Percentiles rank a stretch among this genome's conserved stretches.
phyloP scores from a whole-genome alignment of 148 eudicot species.

The Diospyros lotus region DNA sequence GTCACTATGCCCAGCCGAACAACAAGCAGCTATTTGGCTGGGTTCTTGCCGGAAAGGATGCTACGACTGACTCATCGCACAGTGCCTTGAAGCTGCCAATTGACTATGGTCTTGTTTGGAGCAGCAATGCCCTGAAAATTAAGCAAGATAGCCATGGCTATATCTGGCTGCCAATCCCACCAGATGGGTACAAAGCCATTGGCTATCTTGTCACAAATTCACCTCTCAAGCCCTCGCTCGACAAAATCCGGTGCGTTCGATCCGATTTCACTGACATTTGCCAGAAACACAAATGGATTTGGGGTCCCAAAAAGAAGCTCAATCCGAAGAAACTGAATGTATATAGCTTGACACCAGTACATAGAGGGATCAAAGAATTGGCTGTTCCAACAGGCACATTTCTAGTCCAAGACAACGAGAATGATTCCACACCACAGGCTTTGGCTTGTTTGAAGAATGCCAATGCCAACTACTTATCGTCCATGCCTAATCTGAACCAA shows the following conservation, averaged over 20 bases:
- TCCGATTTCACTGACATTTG: constrained; percentile 26
- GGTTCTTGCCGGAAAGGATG: constrained; percentile 28
- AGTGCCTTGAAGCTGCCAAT: constrained; percentile 17
- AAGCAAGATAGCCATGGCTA: constrained; percentile 29
- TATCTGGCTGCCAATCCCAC: constrained; percentile 31
- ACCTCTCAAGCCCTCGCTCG: constrained; percentile 26
- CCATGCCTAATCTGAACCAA: constrained; percentile 31
- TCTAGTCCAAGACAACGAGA: constrained; percentile 17
- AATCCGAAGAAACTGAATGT: constrained; percentile 7
- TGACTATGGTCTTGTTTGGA: constrained; percentile 35
- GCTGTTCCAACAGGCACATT: constrained; percentile 28
- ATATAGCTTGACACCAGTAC: constrained; percentile 19
- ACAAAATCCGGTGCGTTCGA: constrained; percentile 30
- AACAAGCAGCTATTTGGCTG: constrained; percentile 24
- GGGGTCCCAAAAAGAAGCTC: constrained; percentile 17
- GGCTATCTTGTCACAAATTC: constrained; percentile 27
- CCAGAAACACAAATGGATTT: constrained; percentile 21
- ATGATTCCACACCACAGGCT: neutral
- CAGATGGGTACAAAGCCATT: constrained; percentile 29
- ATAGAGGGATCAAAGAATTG: constrained; percentile 20
- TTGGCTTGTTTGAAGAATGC: constrained; percentile 28
- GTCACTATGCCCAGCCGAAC: constrained; percentile 34
- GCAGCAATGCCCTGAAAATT: constrained; percentile 23
- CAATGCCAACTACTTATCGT: neutral
- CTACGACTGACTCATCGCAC: constrained; percentile 9